Base-by-base conservation (phyloP, 441 rosid species). In the Gossypium trilobum region DNA sequence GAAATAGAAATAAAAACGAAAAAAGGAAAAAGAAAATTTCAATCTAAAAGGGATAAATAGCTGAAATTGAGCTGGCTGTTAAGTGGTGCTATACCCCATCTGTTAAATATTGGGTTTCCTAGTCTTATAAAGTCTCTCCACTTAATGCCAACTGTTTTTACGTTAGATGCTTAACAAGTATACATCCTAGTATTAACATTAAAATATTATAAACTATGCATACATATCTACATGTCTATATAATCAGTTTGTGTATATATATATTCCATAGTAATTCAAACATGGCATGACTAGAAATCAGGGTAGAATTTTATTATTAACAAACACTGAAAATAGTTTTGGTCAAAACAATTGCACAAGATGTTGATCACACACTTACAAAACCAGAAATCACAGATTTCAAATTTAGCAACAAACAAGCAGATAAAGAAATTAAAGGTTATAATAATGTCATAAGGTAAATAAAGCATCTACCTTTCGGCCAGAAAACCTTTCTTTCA, bases 401-500 rank as follows among this genome's bases (percentile, higher is more conserved):
- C 48, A 13, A 22, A 70, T 23, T 39, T 2, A 33, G 70, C 58
- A 57, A 57, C 22, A 25, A 60, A 31, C 54, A 60, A 20, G 39
- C 58, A 59, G 64, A 23, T n/a, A 3, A 60, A 58, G 22, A 57
- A 59, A 42, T 59, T 59, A 22, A 61, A 42, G 48, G 42, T 6
- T 14, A 48, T 68, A 57, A 44, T 1, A 70, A 31, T 23, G 63
- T 20, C 20, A 50, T n/a, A 54, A 39, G 11, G 3, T 25, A 72
- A 58, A 57, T 14, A 31, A 7, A 58, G 64, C 55, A 23, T 31
- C 16, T 84, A 87, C 92, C 93, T 85, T 86, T 78, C 96, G 85
- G 57, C 96, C 97, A 78, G 96, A 85, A 84, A 95, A 95, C 75
- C 96, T 87, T 70, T 95, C 97, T 81, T 88, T 88, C 77, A 95